Conservation (phyloP, 371 early-diverging fungal species). For the Apophysomyces trapeziformis region DNA sequence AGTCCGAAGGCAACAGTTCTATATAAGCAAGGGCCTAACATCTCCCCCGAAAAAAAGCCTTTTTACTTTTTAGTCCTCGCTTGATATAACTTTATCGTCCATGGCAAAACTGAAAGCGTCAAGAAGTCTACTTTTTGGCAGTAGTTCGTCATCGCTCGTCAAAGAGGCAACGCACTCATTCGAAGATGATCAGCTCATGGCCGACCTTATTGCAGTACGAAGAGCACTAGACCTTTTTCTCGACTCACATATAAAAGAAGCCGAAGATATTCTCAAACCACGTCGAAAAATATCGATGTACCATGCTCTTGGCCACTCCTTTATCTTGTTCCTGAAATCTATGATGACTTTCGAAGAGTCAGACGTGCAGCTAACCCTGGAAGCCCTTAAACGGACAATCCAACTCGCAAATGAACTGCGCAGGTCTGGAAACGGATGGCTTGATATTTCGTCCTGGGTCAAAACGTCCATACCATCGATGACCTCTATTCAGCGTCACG, state of each 20-base stretch:
- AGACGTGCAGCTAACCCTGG: slow-evolving; percentile 64
- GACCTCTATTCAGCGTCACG: slow-evolving; percentile 70
- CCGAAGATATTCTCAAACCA: slow-evolving; percentile 59
- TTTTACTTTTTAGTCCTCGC: background rate
- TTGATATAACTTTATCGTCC: background rate
- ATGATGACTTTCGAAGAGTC: slow-evolving; percentile 76
- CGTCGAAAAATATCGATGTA: slow-evolving; percentile 60
- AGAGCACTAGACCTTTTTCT: slow-evolving; percentile 67
- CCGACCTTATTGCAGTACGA: slow-evolving; percentile 57
- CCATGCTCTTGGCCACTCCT: slow-evolving; percentile 69
- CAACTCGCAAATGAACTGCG: slow-evolving; percentile 55
- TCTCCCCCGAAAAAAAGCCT: background rate
- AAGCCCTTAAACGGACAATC: slow-evolving; percentile 61
- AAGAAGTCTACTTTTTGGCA: background rate
- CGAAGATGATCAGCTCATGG: slow-evolving; percentile 12
- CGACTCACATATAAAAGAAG: slow-evolving; percentile 65
- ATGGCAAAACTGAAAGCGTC: background rate
- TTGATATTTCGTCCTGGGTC: slow-evolving; percentile 41
- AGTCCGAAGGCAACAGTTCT: background rate
- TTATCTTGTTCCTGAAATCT: slow-evolving; percentile 66
- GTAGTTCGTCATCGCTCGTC: background rate
- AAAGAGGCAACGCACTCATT: background rate
- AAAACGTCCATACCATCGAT: slow-evolving; percentile 59
- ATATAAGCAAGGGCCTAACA: background rate
- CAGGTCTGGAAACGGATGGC: slow-evolving; percentile 47